Evolutionary conservation across 2,329 filamentous ascomycete genomes (phyloP), one percentile per base, ranked within the genome.

Genomic region (Metarhizium humberi): DNA sequence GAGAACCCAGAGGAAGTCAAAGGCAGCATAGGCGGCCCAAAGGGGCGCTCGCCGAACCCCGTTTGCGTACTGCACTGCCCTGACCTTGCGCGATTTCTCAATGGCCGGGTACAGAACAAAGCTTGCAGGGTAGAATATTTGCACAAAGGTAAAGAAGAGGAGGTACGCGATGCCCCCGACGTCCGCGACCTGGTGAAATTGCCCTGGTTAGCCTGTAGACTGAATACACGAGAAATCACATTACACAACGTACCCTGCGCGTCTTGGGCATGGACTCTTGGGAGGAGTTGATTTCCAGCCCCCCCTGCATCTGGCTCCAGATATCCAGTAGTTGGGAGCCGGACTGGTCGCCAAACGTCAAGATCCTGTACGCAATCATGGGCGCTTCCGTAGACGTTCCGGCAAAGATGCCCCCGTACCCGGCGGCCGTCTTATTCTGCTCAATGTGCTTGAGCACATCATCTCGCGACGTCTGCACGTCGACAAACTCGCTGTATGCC

Each of bases 21-120:
- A 95, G 1, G 75, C 65, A 1, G 85, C 75, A 65, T 95, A 92
- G 1, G 90, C 88, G 1, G 88, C 69, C 90, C 90, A 95, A 1
- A 95, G 74, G 1, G 90, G 88, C 1, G 85, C 73, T 1, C 86
- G 84, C 30, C 87, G 79, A 36, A 95, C 88, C 38, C 90, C 90
- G 66, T 95, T 95, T 56, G 88, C 91, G 69, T 94, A 95, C 67
- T 95, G 85, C 29, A 96, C 73, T 4, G 86, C 86, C 52, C 90
- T 80, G 46, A 95, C 87, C 57, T 89, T 86, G 53, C 84, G 76
- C 3, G 88, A 72, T 34, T 89, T 79, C 69, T 95, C 90, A 13
- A 88, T 73, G 4, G 89, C 94, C 0, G 88, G 88, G 65, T 95
- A 95, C 6, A 95, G 73, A 0, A 86, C 82, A 63, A 95, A 78